These are phyloP conservation scores for Orbilia brochopaga DNA, from an alignment of 2,329 filamentous ascomycete species.

Conservation along the genomic window DNA sequence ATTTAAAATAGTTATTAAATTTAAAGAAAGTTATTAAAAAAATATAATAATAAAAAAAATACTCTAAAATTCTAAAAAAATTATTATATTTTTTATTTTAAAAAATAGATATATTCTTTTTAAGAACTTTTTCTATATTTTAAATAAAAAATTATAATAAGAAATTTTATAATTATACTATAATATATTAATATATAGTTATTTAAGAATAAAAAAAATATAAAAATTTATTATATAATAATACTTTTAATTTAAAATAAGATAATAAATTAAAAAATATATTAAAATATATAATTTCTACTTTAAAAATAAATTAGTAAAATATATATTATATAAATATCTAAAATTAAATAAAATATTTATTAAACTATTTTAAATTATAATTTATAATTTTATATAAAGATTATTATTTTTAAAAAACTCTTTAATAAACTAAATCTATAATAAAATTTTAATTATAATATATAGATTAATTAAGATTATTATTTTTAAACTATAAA, in stretches of 20 bases:
- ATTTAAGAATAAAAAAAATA: slow-evolving; percentile 1
- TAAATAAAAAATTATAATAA: neutral
- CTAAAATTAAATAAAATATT: neutral
- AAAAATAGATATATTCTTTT: neutral
- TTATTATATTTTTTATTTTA: neutral
- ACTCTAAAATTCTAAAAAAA: neutral
- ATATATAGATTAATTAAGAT: neutral
- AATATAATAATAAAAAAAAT: neutral
- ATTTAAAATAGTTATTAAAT: neutral
- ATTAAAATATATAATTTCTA: neutral
- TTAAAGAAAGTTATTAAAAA: neutral
- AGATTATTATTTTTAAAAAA: neutral
- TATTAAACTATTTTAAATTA: neutral
- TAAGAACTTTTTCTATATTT: neutral
- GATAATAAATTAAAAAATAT: slow-evolving; percentile 2
- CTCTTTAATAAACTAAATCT: neutral
- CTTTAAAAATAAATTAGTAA: neutral
- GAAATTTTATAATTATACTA: neutral
- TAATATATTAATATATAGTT: neutral
- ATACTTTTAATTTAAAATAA: neutral
- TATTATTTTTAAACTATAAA: neutral
- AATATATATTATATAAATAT: neutral
- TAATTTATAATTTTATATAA: neutral
- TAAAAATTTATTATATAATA: neutral
- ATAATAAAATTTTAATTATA: neutral